Conservation (phyloP, 495 filamentous ascomycete species). For the Podospora conica region DNA sequence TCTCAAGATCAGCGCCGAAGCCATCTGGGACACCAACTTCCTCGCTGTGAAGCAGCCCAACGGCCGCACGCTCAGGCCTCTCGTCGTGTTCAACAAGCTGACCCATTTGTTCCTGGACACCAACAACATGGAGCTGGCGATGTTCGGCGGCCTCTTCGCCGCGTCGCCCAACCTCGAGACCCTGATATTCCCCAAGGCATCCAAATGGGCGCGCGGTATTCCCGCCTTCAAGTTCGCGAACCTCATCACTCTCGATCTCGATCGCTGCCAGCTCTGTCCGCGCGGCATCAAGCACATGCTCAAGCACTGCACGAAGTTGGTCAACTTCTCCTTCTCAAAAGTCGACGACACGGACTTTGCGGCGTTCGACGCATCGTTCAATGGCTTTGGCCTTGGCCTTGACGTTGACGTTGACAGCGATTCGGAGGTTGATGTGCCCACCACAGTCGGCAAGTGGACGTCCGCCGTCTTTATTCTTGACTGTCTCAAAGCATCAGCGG, state of each 20-base stretch:
- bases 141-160: background rate
- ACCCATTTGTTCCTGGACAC: background rate
- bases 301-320: background rate
- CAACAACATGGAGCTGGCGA: background rate
- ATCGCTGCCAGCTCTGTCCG: background rate
- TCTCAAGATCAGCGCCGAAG: background rate
- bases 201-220: background rate
- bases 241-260: background rate
- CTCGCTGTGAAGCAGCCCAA: background rate
- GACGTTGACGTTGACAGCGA: too few relatives aligned
- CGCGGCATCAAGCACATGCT: background rate
- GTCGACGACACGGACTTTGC: background rate
- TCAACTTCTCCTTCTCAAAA: background rate
- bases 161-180: background rate
- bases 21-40: background rate
- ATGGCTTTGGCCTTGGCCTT: too few relatives aligned
- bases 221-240: background rate
- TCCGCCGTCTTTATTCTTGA: background rate
- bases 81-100: background rate
- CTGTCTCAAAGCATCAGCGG: background rate
- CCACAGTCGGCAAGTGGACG: too few relatives aligned
- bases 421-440: too few relatives aligned
- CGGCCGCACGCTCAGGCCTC: background rate
- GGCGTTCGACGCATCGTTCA: too few relatives aligned
- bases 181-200: too few relatives aligned